Base-by-base conservation (phyloP, 2,329 filamentous ascomycete genomes). In the Penicillium brasilianum region DNA sequence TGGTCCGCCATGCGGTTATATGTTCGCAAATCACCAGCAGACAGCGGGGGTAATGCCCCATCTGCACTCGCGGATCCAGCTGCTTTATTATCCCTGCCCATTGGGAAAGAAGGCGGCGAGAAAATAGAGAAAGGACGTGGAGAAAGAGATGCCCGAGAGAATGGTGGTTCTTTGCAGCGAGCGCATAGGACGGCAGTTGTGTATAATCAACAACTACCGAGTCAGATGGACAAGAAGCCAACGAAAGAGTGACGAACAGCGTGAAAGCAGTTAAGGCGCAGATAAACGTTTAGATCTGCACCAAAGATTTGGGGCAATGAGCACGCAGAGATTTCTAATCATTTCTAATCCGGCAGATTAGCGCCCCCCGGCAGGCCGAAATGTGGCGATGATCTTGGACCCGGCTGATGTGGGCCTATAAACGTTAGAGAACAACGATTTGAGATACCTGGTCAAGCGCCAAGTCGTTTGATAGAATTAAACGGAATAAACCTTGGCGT, bases 1-100 rank as follows among this genome's bases (percentile, higher is more conserved):
- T 85, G 84, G 59, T 90, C 90, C 0, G 90, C 88, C 71, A 92
- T 79, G n/a, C 82, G 82, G 77, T 93, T 93, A 76, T 90, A 93
- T 41, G 82, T 77, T 53, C 82, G 82, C 71, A 91, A 93, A 59
- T 94, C 89, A 58, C 83, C 80, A 1, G 86, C 76, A 0, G 86
- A 87, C 32, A 94, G 81, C 25, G 89, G 86, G 0, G 89, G 87
- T 1, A 90, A 76, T 14, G 78, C 58, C 58, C 63, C 60, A 13
- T 55, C 55, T 6, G 55, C 46, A n/a, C 18, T 48, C n/a, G 53
- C 43, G 14, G 59, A 20, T 9, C 46, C 41, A 11, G 59, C 20
- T 1, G 39, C 8, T 9, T 49, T 61, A 1, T 52, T 61, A 34
- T 62, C 55, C 16, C 32, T 55, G 49, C 49, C 55, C 66, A 64